Conservation (phyloP, 192 early-diverging fungal genomes). For the Pecoramyces ruminantium region DNA sequence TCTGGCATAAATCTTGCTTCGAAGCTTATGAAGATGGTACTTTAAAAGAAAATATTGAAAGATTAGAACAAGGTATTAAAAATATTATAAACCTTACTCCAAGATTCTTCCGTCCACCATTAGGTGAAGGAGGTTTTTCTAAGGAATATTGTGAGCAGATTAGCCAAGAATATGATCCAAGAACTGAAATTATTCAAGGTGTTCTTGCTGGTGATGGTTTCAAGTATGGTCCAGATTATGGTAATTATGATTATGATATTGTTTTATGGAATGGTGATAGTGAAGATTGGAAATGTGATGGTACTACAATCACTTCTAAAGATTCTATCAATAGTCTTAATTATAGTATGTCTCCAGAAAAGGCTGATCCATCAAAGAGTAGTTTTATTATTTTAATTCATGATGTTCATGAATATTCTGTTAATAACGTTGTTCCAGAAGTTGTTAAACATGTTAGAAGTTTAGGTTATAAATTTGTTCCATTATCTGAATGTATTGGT, state of each 20-base stretch:
- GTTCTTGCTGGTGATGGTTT: not conserved
- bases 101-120: not conserved
- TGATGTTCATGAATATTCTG: not conserved
- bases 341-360: not conserved
- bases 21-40: not conserved
- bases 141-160: not conserved
- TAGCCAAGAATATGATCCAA: not conserved
- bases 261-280: not conserved
- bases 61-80: not conserved
- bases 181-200: not conserved
- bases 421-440: not conserved
- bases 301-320: not conserved
- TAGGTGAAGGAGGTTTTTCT: not conserved
- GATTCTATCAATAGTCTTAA: not conserved
- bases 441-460: not conserved
- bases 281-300: not conserved
- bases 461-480: not conserved
- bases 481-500: not conserved
- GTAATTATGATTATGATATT: not conserved
- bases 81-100: not conserved
- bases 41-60: not conserved
- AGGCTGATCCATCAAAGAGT: not conserved
- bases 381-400: not conserved
- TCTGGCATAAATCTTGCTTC: not conserved
- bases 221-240: not conserved